Evolutionary conservation across 1,139 yeast species (phyloP), one percentile per base, ranked within the genome.

Genomic region (Hansenula lynferdii): DNA sequence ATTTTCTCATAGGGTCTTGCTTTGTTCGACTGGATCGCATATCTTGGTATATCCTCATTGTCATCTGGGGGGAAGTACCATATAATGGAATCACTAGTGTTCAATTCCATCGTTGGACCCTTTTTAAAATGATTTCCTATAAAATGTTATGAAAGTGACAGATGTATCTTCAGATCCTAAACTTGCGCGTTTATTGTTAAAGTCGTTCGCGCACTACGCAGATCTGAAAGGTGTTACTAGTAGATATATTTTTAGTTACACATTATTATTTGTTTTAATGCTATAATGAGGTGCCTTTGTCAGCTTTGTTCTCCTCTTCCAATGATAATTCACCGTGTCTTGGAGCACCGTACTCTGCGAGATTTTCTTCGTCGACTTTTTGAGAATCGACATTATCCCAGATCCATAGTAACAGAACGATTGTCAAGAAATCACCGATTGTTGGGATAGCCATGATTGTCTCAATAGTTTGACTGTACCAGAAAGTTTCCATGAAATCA

Each of bases 21-120:
- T 17, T 31, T 32, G 3, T 31, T 19, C 6, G 41, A 29, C 29
- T 42, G 49, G 3, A 53, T 35, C 3, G 55, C 53, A 31, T 54
- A 54, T n/a, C 56, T 42, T 2, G 57, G 57, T 5, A 44, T 42
- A 32, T 53, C 58, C 3, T 50, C 49, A 1, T 33, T 43, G 10
- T 44, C 48, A 16, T 53, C 57, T 2, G 54, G 51, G 3, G 57
- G 53, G 45, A 53, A 53, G 30, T 51, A 50, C 45, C 46, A 43
- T 17, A 53, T 26, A 5, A 30, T 39, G 8, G 47, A 36, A 11
- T 40, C 41, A 18, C 39, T 40, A n/a, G 55, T 43, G n/a, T 28
- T 34, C 9, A 53, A 36, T 8, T 43, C 42, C 51, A 51, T 50
- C 14, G 10, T 28, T n/a, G n/a, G n/a, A n/a, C n/a, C n/a, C n/a